phyloP scores from a whole-genome alignment of 805 yeast genomes.

The Ogataea haglerorum region DNA sequence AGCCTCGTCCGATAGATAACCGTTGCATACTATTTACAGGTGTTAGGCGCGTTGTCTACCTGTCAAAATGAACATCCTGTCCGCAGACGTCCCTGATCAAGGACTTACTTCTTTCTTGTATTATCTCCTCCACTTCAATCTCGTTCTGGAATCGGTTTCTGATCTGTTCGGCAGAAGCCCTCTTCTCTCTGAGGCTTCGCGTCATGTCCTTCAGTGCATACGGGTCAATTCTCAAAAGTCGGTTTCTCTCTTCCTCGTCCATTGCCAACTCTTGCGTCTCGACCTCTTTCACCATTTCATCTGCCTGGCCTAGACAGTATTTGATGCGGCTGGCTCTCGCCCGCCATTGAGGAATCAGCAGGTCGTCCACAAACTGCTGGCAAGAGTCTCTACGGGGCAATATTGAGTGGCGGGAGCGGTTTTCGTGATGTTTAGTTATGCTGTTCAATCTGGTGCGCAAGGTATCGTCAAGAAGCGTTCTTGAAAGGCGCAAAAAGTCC shows the following conservation, averaged over 20 bases:
- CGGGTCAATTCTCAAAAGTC: constrained; percentile 43
- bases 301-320: constrained; percentile 39
- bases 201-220: constrained; percentile 43
- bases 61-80: neutral
- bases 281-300: constrained; percentile 30
- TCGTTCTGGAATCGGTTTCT: constrained; percentile 40
- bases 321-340: constrained; percentile 37
- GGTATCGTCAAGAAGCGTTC: constrained; percentile 44
- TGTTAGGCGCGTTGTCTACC: neutral
- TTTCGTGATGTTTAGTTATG: constrained; percentile 31
- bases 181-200: constrained; percentile 30
- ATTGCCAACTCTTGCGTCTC: constrained; percentile 22
- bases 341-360: constrained; percentile 48
- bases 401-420: constrained; percentile 17
- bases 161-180: constrained; percentile 29
- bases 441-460: constrained; percentile 42
- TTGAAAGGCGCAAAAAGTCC: constrained; percentile 35
- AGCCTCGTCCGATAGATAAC: neutral
- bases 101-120: constrained; percentile 35
- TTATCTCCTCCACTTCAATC: constrained; percentile 38
- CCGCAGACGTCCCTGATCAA: constrained; percentile 29
- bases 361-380: constrained; percentile 31
- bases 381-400: constrained; percentile 32
- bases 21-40: neutral
- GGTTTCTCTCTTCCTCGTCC: constrained; percentile 21